Evolutionary conservation across 805 yeast species (phyloP), one percentile per base, ranked within the genome.

Genomic region (Lipomyces sp.): DNA sequence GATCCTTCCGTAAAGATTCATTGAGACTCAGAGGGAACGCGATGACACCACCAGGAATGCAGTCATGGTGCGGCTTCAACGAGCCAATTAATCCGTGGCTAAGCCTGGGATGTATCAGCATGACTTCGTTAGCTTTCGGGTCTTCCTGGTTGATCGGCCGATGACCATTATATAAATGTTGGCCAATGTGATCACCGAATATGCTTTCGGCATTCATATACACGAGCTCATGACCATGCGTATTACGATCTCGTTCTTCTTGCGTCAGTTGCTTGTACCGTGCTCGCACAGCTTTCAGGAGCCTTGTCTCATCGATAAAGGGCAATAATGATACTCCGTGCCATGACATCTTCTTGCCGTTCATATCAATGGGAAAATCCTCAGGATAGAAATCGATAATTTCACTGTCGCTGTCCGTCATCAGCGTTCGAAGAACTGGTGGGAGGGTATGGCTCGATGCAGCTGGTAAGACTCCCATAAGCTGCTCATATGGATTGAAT

Each of bases 381-480:
- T 86, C 90, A 0, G 98, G 98, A 74, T 93, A 93, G 72, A 92
- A 93, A 74, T 93, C 97, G 69, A 90, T 88, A 68, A 93, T 92
- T 62, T 89, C 96, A 53, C 97, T 90, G 56, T 85, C 85, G 0
- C 88, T 84, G 33, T 87, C 85, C 7, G 86, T 85, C 98, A 93
- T 93, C 73, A 93, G 79, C 0, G 90, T 88, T 66, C 92, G 83
- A 77, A 93, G 90, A 3, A 90, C 85, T 60, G 85, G 87, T 0
- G 98, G 98, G 50, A 93, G 80, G 5, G 88, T 88, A 75, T 91
- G 95, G 3, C 92, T 90, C 0, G 97, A 90, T 2, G 95, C 96
- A 4, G 97, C 97, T 0, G 98, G 98, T 71, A 93, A 79, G 34
- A 93, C 98, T 75, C 96, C 88, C 97, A 92, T 92, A 73, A 93